These are phyloP conservation scores for Nothophoma quercina DNA, from an alignment of 2,329 filamentous ascomycete species.

Conservation along the genomic window DNA sequence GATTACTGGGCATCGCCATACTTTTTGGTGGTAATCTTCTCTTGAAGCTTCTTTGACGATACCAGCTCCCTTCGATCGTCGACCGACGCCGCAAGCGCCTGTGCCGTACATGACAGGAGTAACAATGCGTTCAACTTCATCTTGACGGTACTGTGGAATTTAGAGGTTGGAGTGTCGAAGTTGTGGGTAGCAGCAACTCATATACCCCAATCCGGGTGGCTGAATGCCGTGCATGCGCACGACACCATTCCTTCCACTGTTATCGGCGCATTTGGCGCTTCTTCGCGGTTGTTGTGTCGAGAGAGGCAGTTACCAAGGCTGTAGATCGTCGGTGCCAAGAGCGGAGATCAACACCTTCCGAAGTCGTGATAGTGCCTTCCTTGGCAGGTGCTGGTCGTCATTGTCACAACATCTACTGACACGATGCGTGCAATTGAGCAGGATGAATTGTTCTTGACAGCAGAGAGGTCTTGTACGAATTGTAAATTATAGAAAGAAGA, in stretches of 20 bases:
- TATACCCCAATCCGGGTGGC: slow-evolving; percentile 21
- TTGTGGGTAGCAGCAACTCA: slow-evolving; percentile 15
- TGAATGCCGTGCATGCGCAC: slow-evolving; percentile 25
- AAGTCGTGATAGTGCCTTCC: slow-evolving; percentile 28
- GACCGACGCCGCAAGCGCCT: slow-evolving; percentile 28
- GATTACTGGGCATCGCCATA: slow-evolving; percentile 18
- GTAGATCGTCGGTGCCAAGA: slow-evolving; percentile 37
- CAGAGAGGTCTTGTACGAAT: no score
- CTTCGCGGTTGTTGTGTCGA: slow-evolving; percentile 32
- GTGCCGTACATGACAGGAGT: slow-evolving; percentile 34
- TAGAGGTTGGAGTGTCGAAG: background rate
- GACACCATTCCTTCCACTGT: slow-evolving; percentile 27
- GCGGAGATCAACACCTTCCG: slow-evolving; percentile 40
- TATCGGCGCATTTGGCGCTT: slow-evolving; percentile 25
- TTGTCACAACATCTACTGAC: slow-evolving; percentile 3
- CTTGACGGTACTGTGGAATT: slow-evolving; percentile 8
- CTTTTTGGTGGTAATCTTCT: slow-evolving; percentile 50
- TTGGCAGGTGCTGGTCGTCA: slow-evolving; percentile 26
- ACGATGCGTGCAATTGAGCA: background rate
- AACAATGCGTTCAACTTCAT: slow-evolving; percentile 41
- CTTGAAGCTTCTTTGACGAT: slow-evolving; percentile 52
- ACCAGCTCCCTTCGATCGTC: slow-evolving; percentile 25
- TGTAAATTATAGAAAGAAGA: no score
- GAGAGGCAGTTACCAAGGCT: slow-evolving; percentile 45
- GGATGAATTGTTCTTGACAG: background rate